Evolutionary conservation across 2,329 filamentous ascomycete genomes (phyloP), one percentile per base, ranked within the genome.

Genomic region (Periconia sp.): DNA sequence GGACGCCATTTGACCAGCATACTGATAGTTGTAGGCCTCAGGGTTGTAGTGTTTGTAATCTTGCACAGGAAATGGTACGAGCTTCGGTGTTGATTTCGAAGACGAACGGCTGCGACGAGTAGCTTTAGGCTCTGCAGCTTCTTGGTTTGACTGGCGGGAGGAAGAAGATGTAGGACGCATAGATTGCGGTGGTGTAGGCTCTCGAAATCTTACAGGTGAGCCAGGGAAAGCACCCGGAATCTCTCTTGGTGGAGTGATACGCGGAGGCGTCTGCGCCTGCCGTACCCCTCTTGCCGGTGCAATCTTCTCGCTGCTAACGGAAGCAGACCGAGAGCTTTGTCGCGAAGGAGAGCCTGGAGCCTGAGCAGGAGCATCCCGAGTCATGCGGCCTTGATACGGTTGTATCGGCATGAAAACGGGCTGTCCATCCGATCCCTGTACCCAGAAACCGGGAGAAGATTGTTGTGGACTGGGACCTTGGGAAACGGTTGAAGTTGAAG

Each of bases 401-500:
- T 59, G 74, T 30, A 75, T 64, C n/a, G 75, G 68, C 21, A 65
- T 57, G 46, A 77, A 79, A 7, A 73, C 65, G 3, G 72, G 66
- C 42, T 72, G 65, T 38, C 78, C 75, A 55, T 79, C 76, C 25
- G 75, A 69, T 12, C 76, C 73, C 43, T 71, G 68, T 16, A 80
- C 60, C 52, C 79, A 54, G 60, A 78, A 74, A 54, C 77, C 75
- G 24, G 76, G 73, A 11, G 72, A 56, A 16, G 56, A 59, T 24
- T 36, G 33, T 35, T 45, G 52, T n/a, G n/a, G n/a, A 33, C 26
- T 71, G 49, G 31, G 21, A 9, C 30, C 17, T 2, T 48, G 31
- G 3, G 45, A 40, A n/a, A n/a, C n/a, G n/a, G n/a, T n/a, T n/a
- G 36, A 31, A 23, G 40, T 48, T 19, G 40, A 48, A 63, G 62